Evolutionary conservation across 1,284 basidiomycete genomes (phyloP).

Genomic region (Cystobasidium pallidum): DNA sequence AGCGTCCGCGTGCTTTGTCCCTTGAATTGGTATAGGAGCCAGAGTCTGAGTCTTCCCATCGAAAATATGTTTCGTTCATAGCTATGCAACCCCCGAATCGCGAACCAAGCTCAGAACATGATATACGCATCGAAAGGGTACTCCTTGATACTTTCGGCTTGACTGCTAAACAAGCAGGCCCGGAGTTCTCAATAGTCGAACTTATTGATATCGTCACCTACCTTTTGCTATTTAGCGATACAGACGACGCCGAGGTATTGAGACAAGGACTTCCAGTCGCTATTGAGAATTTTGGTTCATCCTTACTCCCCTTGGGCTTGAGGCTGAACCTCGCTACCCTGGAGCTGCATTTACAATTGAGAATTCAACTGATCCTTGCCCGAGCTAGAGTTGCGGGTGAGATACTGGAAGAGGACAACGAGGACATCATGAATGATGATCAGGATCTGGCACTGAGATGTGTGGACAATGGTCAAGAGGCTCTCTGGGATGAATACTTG

Average conservation of each 20-base stretch:
- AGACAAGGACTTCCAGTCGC: conserved; percentile 10
- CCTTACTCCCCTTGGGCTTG: neutral
- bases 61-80: neutral
- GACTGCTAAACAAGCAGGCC: neutral
- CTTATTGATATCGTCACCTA: conserved; percentile 6
- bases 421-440: neutral
- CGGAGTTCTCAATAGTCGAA: conserved; percentile 12
- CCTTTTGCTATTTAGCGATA: conserved; percentile 6
- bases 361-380: conserved; percentile 14
- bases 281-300: conserved; percentile 10
- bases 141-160: conserved; percentile 1
- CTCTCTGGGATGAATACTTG: conserved; percentile 6
- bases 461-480: conserved; percentile 9
- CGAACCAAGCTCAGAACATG: neutral
- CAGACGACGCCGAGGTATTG: conserved; percentile 5
- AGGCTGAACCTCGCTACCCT: neutral
- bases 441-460: neutral
- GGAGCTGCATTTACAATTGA: neutral
- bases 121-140: neutral
- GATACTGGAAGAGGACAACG: conserved; percentile 8
- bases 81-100: conserved; percentile 3
- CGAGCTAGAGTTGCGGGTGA: conserved; percentile 2
- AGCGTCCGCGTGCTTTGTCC: too few relatives aligned
- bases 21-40: too few relatives aligned
- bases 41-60: neutral